phyloP scores from a whole-genome alignment of 2,329 filamentous ascomycete species.

The Ilyonectria mors-panacis region DNA sequence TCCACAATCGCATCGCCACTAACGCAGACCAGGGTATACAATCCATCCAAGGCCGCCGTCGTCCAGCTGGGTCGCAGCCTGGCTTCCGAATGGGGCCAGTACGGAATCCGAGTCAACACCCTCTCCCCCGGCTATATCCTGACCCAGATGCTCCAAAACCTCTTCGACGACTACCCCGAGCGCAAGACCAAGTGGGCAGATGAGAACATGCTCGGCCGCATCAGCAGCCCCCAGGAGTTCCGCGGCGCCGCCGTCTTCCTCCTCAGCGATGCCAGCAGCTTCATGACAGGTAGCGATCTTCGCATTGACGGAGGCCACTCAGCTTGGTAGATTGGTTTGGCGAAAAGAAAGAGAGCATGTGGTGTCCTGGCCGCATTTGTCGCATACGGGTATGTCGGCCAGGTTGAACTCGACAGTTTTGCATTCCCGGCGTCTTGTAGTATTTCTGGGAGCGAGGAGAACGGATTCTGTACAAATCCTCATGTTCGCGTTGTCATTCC shows the following conservation, averaged over 20 bases:
- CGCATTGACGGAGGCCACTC: constrained; percentile 80
- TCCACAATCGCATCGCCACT: neutral
- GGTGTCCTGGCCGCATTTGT: constrained; percentile 8
- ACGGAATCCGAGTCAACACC: constrained; percentile 85
- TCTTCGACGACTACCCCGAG: constrained; percentile 84
- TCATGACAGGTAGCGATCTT: constrained; percentile 82
- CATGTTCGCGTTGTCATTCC: constrained; percentile 30
- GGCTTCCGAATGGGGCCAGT: constrained; percentile 79
- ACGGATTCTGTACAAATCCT: constrained; percentile 32
- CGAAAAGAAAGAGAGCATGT: neutral
- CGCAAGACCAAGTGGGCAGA: constrained; percentile 78
- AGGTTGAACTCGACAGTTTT: constrained; percentile 13
- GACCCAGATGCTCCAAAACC: constrained; percentile 85
- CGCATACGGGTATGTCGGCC: constrained; percentile 11
- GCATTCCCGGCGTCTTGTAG: constrained; percentile 36
- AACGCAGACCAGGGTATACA: constrained; percentile 71
- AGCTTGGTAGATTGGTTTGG: constrained; percentile 63
- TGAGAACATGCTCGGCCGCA: constrained; percentile 85
- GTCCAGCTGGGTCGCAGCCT: constrained; percentile 80
- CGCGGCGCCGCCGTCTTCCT: constrained; percentile 81
- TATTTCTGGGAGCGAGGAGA: constrained; percentile 36
- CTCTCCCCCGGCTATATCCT: constrained; percentile 86
- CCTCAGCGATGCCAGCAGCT: constrained; percentile 78
- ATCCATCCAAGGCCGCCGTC: constrained; percentile 82
- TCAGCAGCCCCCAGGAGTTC: constrained; percentile 79